Evolutionary conservation across 768 basidiomycete genomes (phyloP), one percentile per base, ranked within the genome.

Genomic region (Boletus reticulatus): DNA sequence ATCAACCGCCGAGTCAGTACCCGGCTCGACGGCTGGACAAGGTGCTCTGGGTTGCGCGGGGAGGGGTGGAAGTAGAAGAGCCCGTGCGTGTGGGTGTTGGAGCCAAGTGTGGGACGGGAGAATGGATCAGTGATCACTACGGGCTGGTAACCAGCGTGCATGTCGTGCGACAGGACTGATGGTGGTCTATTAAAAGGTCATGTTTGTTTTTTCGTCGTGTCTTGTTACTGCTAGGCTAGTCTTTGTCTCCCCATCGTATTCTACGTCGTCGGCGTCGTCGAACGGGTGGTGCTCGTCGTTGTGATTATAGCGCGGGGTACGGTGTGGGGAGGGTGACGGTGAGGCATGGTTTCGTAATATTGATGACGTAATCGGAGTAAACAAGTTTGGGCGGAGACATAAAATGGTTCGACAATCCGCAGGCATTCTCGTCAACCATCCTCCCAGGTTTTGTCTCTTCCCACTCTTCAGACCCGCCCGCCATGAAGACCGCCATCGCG

Each of bases 61-160:
- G 75, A 46, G 78, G 77, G 7, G 75, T 84, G 52, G 75, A 74
- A 48, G 75, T 89, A 36, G 80, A 81, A 7, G 75, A 78, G 41
- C 83, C 85, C 0, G 64, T 73, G 61, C 74, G 75, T 42, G 77
- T 90, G 34, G 89, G 88, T 4, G 69, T 84, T 32, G 84, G 79
- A 1, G 61, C 83, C 39, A 78, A 74, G 65, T 77, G 77, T 17
- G 53, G 53, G 39, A 29, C 72, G 6, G 77, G 73, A 4, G 70
- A 70, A 4, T 89, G 81, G 79, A 76, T 79, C 19, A 88, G 85
- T 61, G 89, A 91, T 61, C 89, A 91, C 57, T 84, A 73, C 67
- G 89, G 87, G 5, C 70, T 91, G 50, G 61, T 69, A 63, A 65
- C 78, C 73, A 57, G 74, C 38, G 63, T 78, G 52, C 67, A 68